Conservation (phyloP, 345 rosid genomes). For the Kandelia obovata region DNA sequence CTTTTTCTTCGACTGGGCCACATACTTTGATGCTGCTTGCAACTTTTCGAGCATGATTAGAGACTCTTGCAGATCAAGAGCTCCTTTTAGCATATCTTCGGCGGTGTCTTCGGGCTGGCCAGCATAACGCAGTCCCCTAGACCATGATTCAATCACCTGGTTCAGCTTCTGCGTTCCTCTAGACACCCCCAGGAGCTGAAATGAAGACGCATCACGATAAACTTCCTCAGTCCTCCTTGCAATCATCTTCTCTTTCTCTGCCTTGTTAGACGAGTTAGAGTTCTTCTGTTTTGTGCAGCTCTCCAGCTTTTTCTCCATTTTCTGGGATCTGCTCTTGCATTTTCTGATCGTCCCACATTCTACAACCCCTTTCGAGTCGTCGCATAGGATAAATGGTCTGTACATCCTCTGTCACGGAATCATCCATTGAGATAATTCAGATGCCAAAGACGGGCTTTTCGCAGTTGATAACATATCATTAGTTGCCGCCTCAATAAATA, state of each 20-base stretch:
- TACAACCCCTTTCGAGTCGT: conserved; percentile 82
- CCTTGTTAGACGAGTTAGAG: conserved; percentile 18
- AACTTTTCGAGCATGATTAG: conserved; percentile 64
- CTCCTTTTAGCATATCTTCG: conserved; percentile 68
- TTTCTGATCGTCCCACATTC: conserved; percentile 71
- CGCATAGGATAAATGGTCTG: conserved; percentile 79
- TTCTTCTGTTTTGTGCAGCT: conserved; percentile 24
- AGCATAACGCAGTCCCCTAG: conserved; percentile 40
- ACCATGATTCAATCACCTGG: conserved; percentile 58
- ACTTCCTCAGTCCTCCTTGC: conserved; percentile 24
- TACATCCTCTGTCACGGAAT: conserved; percentile 55
- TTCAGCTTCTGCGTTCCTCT: conserved; percentile 82
- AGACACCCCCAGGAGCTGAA: conserved; percentile 74
- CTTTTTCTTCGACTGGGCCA: conserved; percentile 48
- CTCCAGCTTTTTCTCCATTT: conserved; percentile 38
- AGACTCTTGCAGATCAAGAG: conserved; percentile 86
- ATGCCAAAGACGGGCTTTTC: neutral
- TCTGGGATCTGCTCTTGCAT: conserved; percentile 41
- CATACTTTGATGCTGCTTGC: conserved; percentile 62
- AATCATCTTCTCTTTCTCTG: conserved; percentile 27
- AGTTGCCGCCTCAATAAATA: neutral
- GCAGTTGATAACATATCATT: neutral
- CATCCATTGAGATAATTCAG: conserved; percentile 24
- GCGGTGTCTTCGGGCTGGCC: conserved; percentile 57
- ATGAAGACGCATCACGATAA: conserved; percentile 35